A percentile compares a stretch with the other conserved stretches of the same genome.
Evolutionary conservation across 495 filamentous ascomycete genomes (phyloP).

Genomic region (Podospora conica): DNA sequence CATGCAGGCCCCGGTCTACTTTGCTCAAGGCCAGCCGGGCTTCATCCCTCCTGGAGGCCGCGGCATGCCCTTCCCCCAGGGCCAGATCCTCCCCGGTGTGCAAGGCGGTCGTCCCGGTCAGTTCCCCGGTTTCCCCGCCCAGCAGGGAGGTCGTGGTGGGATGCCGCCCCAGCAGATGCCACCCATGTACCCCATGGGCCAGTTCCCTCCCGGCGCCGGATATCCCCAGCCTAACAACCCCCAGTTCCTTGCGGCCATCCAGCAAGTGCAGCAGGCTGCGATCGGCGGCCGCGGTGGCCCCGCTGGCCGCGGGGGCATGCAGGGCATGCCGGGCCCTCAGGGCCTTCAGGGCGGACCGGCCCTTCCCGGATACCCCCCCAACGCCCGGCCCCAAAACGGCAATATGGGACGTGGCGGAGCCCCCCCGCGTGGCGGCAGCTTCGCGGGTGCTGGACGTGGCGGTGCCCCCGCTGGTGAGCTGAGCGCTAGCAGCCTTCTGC

Average conservation of each 20-base stretch:
- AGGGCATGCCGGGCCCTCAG: constrained; percentile 61
- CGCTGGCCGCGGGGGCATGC: constrained; percentile 70
- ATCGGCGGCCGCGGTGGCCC: constrained; percentile 62
- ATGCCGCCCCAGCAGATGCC: constrained; percentile 71
- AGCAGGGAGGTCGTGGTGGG: constrained; percentile 78
- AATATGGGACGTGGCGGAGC: constrained; percentile 37
- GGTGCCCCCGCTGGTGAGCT: constrained; percentile 27
- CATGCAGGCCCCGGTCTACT: constrained; percentile 84
- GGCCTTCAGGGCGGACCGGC: constrained; percentile 45
- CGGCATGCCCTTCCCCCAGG: constrained; percentile 82
- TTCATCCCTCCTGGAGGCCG: constrained; percentile 69
- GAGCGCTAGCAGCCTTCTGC: constrained; percentile 38
- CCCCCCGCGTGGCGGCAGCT: constrained; percentile 28
- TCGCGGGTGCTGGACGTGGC: constrained; percentile 53
- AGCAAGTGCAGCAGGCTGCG: constrained; percentile 59
- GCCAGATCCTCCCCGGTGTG: constrained; percentile 72
- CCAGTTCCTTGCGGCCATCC: constrained; percentile 57
- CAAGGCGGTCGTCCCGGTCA: constrained; percentile 80
- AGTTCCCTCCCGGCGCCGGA: constrained; percentile 61
- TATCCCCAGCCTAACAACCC: constrained; percentile 45
- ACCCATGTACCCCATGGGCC: constrained; percentile 67
- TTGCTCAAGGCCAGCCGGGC: constrained; percentile 70
- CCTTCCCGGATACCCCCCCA: constrained; percentile 60
- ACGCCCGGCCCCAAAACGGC: constrained; percentile 37
- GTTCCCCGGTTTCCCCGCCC: constrained; percentile 71